phyloP scores from a whole-genome alignment of 208 protist genomes.

The Eutreptiella sp. region DNA sequence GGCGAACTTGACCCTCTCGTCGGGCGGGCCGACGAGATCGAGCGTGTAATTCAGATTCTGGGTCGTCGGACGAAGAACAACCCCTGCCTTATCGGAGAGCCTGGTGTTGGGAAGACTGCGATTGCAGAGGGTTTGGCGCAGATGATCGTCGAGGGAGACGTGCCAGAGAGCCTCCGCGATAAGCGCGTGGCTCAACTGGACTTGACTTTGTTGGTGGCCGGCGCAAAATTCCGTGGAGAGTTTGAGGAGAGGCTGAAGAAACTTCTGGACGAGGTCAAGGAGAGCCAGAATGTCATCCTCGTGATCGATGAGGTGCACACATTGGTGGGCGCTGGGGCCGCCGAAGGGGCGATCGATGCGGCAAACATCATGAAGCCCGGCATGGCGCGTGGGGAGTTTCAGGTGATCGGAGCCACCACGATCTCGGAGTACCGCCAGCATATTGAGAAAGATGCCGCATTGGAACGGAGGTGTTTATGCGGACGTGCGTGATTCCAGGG shows the following conservation, averaged over 20 bases:
- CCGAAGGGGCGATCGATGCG: constrained; percentile 91
- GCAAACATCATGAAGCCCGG: constrained; percentile 98
- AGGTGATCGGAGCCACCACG: constrained; percentile 95
- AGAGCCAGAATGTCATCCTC: constrained; percentile 92
- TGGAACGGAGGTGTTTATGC: constrained; percentile 93
- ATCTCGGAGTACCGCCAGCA: constrained; percentile 93
- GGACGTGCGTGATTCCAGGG: too few species aligned
- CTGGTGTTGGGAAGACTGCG: constrained; percentile 86
- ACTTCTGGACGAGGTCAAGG: constrained; percentile 94
- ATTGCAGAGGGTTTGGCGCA: constrained; percentile 86
- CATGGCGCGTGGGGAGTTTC: constrained; percentile 90
- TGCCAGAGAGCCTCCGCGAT: constrained; percentile 74
- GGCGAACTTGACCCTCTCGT: constrained; percentile 96
- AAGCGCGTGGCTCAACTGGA: constrained; percentile 87
- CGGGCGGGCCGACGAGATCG: constrained; percentile 97
- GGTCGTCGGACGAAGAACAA: constrained; percentile 99
- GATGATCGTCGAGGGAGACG: constrained; percentile 81
- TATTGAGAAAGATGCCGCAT: constrained; percentile 96
- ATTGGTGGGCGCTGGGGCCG: constrained; percentile 90
- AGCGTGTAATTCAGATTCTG: constrained; percentile 91
- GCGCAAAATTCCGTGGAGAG: constrained; percentile 97
- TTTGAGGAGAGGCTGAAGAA: constrained; percentile 99
- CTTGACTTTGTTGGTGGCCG: constrained; percentile 97
- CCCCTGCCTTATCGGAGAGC: constrained; percentile 96
- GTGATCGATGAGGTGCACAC: constrained; percentile 99